phyloP scores from a whole-genome alignment of 1,139 yeast species.

The Meyerozyma carpophila region DNA sequence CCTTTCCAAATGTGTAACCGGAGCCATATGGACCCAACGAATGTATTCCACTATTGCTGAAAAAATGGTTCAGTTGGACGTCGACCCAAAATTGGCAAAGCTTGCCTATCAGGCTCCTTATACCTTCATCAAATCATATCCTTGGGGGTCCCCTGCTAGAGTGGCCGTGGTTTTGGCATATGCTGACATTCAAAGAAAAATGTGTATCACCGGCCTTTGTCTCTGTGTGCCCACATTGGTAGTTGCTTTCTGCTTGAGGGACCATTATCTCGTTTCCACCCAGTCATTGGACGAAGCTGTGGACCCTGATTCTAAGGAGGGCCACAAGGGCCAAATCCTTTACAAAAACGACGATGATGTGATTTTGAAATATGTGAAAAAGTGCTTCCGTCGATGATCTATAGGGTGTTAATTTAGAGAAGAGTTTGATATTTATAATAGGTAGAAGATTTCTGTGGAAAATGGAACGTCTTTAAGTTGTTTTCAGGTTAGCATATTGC shows the following conservation, averaged over 20 bases:
- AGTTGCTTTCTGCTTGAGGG: slow-evolving; percentile 48
- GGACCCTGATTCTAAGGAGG: slow-evolving; percentile 18
- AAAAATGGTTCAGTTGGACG: slow-evolving; percentile 8
- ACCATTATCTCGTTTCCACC: slow-evolving; percentile 40
- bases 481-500: no score
- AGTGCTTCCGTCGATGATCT: not conserved
- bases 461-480: no score
- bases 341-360: slow-evolving; percentile 35
- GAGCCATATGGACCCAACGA: slow-evolving; percentile 35
- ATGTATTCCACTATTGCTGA: slow-evolving; percentile 15
- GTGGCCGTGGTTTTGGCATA: slow-evolving; percentile 52
- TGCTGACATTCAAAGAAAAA: slow-evolving; percentile 51
- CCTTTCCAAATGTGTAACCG: slow-evolving; percentile 29
- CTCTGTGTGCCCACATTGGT: slow-evolving; percentile 49
- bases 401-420: no score
- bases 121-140: slow-evolving; percentile 35
- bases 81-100: slow-evolving; percentile 22
- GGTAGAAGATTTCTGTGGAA: no score
- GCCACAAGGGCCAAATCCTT: slow-evolving; percentile 26
- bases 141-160: slow-evolving; percentile 62
- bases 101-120: slow-evolving; percentile 53
- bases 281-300: slow-evolving; percentile 27
- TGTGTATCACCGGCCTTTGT: slow-evolving; percentile 53
- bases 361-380: not conserved
- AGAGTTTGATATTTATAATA: no score